Base-by-base conservation (phyloP, 169 alveolate genomes). In the Theileria sp. region DNA sequence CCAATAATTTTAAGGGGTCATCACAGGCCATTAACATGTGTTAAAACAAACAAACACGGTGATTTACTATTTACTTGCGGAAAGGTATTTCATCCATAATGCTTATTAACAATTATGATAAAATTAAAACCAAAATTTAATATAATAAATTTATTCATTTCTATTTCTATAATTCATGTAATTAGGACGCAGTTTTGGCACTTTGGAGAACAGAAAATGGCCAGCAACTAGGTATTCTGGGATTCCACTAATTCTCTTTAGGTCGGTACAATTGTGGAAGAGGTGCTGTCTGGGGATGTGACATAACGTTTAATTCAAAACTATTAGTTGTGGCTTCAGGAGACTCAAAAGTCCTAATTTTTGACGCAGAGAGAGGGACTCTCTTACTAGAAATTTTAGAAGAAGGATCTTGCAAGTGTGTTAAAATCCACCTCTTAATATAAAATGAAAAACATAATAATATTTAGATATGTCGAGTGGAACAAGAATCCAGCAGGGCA, bases 11-110 rank as follows among this genome's bases (percentile, higher is more conserved):
- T 94, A 36, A 89, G 92, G 70, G 97, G 97, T 50, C 97, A 94
- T 71, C 91, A 83, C 75, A 93, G 97, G 80, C 97, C 97, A 32
- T 87, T 94, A 67, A 94, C 97, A 6, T 94, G 93, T 79, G 97
- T 94, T 49, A 91, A 91, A 38, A 90, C 93, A 80, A 94, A 94
- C 87, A 88, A 86, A 64, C 96, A 94, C 77, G 97, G 97, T 25
- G 97, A 94, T 56, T 88, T 94, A 66, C 90, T 94, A 28, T 94
- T 94, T 77, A 92, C 97, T 17, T 88, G 95, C 81, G 97, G 96
- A 58, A 94, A 93, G 96, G 97, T 94, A 79, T 66, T 94, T 44
- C 17, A 8, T 44, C 54, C 54, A 44, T 44, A 44, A 2, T 44
- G 17, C 54, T 10, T 44, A 0, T 15, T 44, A 44, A 2, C 54